Conservation (phyloP, 108 stramenopile species). For the Pseudonitzschia delicatissima region DNA sequence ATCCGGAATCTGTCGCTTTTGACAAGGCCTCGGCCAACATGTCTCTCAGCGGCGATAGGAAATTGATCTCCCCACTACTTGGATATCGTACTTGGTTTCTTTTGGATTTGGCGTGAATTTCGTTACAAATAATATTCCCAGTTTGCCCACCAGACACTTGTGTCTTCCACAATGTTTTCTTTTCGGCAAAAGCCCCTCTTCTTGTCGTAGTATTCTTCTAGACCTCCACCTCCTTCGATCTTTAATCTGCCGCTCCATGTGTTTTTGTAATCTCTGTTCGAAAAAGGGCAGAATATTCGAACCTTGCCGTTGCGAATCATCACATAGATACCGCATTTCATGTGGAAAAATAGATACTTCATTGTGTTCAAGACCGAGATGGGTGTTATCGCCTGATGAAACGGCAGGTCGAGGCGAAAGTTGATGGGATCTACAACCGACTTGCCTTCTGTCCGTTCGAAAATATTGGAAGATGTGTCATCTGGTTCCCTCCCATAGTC, state of each 20-base stretch:
- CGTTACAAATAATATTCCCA: conserved; percentile 99
- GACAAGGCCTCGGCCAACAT: conserved; percentile 95
- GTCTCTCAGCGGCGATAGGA: conserved; percentile 91
- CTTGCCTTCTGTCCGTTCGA: conserved; percentile 57
- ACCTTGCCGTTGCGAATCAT: conserved; percentile 85
- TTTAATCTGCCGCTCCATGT: conserved; percentile 80
- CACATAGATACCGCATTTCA: conserved; percentile 99
- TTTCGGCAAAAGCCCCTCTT: conserved; percentile 86
- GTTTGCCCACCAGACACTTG: conserved; percentile 98
- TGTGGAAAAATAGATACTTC: conserved; percentile 96
- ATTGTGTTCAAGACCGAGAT: conserved; percentile 79
- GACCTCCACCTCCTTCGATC: conserved; percentile 77
- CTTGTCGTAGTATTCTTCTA: conserved; percentile 81
- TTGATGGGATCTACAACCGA: conserved; percentile 57
- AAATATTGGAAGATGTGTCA: conserved; percentile 52
- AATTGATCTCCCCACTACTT: conserved; percentile 96
- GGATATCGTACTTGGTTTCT: conserved; percentile 66
- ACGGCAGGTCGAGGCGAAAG: conserved; percentile 78
- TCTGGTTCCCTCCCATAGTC: conserved; percentile 52
- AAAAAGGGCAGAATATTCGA: conserved; percentile 92
- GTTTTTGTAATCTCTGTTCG: conserved; percentile 90
- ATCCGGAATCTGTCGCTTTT: conserved; percentile 86
- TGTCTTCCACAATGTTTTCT: conserved; percentile 89
- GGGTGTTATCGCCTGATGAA: conserved; percentile 82
- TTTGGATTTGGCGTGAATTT: conserved; percentile 75